Evolutionary conservation across 1,284 basidiomycete species (phyloP), one percentile per base, ranked within the genome.

Genomic region (Apiotrichum gamsii): DNA sequence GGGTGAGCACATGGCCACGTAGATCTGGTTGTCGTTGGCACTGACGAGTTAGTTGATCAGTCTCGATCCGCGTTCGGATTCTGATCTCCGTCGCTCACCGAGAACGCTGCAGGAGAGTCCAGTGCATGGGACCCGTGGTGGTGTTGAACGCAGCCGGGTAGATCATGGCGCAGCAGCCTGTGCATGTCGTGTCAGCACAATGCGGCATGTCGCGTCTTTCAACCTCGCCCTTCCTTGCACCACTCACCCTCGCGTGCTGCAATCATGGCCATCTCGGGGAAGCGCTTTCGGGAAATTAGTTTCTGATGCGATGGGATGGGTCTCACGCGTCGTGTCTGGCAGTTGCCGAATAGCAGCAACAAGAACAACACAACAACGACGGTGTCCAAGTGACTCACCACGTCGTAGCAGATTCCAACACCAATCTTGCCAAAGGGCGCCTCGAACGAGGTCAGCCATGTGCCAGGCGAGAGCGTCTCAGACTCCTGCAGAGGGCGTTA

Each of bases 21-120:
- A 99, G 18, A 97, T 81, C 72, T 98, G 94, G 64, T 98, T 96
- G 68, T 99, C 94, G 24, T 91, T 81, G 9, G 94, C 94, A 47
- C 91, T 90, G 60, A 16, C 9, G 25, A 16, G 41, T 43, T 33
- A 50, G 50, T 37, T 21, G n/a, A n/a, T n/a, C n/a, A n/a, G n/a
- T n/a, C n/a, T n/a, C n/a, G n/a, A n/a, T n/a, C n/a, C n/a, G n/a
- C n/a, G n/a, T n/a, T n/a, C n/a, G n/a, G n/a, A n/a, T n/a, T n/a
- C n/a, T n/a, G n/a, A n/a, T n/a, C n/a, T n/a, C n/a, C n/a, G n/a
- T n/a, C 6, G 25, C 76, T 21, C 60, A 89, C 87, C 91, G 79
- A 45, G 84, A 83, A 43, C 88, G 80, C 64, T 90, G 87, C 11
- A 99, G 78, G 2, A 98, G 77, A 59, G 94, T 90, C 94, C 94